Conservation (phyloP, 306 rosid genomes). For the Vigna radiata region DNA sequence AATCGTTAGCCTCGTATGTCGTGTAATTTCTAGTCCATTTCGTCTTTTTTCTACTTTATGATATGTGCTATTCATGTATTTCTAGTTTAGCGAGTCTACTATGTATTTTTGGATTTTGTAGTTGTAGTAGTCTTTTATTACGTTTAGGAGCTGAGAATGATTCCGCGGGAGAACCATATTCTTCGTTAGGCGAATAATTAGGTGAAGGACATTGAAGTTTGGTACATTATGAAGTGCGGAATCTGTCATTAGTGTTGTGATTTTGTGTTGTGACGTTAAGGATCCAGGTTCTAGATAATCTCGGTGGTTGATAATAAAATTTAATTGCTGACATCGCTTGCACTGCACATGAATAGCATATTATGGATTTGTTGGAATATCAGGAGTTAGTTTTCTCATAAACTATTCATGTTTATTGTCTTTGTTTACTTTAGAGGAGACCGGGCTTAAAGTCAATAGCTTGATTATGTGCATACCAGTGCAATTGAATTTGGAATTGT, state of each 20-base stretch:
- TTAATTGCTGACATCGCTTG: background rate
- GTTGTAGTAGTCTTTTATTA: background rate
- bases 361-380: background rate
- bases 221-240: background rate
- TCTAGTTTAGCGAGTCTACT: background rate
- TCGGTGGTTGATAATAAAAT: background rate
- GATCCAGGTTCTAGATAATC: background rate
- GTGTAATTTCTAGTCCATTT: background rate
- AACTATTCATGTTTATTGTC: background rate
- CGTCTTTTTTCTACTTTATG: background rate
- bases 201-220: background rate
- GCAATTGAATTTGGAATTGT: constrained; percentile 16
- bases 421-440: background rate
- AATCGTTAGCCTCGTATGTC: background rate
- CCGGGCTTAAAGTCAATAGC: background rate
- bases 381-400: background rate
- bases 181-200: background rate
- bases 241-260: background rate
- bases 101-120: background rate
- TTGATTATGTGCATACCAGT: background rate
- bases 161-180: background rate
- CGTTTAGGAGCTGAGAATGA: background rate
- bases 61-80: background rate
- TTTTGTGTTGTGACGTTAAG: background rate
- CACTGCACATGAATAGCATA: background rate